Conservation (phyloP, 2,329 filamentous ascomycete genomes). For the Cladosporium sp. region DNA sequence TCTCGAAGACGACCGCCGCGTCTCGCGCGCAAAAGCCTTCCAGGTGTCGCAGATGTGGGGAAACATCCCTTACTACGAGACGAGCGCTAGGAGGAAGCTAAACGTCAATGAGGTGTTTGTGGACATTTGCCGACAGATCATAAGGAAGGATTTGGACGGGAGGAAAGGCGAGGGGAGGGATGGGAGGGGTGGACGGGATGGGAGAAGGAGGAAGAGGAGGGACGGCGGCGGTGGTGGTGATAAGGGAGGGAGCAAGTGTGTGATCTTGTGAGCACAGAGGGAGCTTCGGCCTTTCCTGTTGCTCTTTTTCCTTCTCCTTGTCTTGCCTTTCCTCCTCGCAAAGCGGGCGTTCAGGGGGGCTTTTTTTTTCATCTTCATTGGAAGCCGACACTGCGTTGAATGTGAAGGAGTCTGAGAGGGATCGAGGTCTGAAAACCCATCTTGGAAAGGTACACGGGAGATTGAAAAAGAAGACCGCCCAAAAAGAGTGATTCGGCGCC, state of each 20-base stretch:
- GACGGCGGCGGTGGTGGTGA: background rate
- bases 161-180: background rate
- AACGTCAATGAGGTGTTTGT: constrained; percentile 87
- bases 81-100: constrained; percentile 73
- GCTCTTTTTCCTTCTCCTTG: too few species aligned
- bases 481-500: too few species aligned
- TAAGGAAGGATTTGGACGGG: constrained; percentile 26
- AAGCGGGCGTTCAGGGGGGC: too few species aligned
- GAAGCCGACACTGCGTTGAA: too few species aligned
- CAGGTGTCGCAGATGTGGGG: constrained; percentile 82
- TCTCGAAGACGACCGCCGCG: constrained; percentile 76
- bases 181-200: background rate
- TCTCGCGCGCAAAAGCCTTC: constrained; percentile 75
- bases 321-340: too few species aligned
- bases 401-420: too few species aligned
- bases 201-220: constrained; percentile 4
- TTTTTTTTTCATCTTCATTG: too few species aligned
- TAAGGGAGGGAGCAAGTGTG: constrained; percentile 15
- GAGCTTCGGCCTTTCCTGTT: background rate
- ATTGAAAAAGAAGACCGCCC: too few species aligned
- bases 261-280: constrained; percentile 16
- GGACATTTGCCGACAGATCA: constrained; percentile 37
- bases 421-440: too few species aligned
- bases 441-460: too few species aligned
- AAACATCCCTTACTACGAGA: constrained; percentile 84